Base-by-base conservation (phyloP, 2,329 filamentous ascomycete genomes). In the Teratosphaeria nubilosa region DNA sequence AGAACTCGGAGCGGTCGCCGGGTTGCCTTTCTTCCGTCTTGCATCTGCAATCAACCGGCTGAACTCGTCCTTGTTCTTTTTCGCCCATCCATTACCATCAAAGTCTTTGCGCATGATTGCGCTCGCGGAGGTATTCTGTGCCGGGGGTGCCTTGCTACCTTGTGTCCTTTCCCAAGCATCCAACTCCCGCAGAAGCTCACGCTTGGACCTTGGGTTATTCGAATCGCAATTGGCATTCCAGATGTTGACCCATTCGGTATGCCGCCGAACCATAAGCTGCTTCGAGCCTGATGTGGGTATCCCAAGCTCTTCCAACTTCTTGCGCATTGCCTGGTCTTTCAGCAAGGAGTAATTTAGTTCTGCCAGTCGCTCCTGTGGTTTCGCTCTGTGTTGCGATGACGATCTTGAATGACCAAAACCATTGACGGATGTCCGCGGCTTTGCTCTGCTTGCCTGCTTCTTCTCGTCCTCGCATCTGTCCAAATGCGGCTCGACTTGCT, bases 221-320 rank as follows among this genome's bases (percentile, higher is more conserved):
- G 91, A 87, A 72, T 99, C 94, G 74, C 91, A 96, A 70, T 99
- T 99, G 11, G 95, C 89, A 72, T 99, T 99, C 87, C 90, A 96
- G 20, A 99, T 76, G 41, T 94, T 96, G 55, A 94, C 81, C 91
- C 91, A 99, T 73, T 99, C 94, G 25, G 83, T 89, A 68, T 97
- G 91, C 20, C 95, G 83, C 63, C 81, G 82, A 70, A 92, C 87
- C 56, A 97, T 77, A 1, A 91, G 78, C 52, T 80, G 76, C 52
- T 86, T 86, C 0, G 80, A 73, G 0, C 94, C 94, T 60, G 76
- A 78, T 10, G 79, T 81, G 0, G 90, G 86, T 58, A 97, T 85
- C 0, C 91, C 90, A 1, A 94, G 78, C 2, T 96, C 90, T 20
- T 78, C 72, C 50, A 99, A 76, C 73, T 96, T 97, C 69, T 89